Conservation (phyloP, 768 basidiomycete species). For the Pulveroboletus sp. region DNA sequence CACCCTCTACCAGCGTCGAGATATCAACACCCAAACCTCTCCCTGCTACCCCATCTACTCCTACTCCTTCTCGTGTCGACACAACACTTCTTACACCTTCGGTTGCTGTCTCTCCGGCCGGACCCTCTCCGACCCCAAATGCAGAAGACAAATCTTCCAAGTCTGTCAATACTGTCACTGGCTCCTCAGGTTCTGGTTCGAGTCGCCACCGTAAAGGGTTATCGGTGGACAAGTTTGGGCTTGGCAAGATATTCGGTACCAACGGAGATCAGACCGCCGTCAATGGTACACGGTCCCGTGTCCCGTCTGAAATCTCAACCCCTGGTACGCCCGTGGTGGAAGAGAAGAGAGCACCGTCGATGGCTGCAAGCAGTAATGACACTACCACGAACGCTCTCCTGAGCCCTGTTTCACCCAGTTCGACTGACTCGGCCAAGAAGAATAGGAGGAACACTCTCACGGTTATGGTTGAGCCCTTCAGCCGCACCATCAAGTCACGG, state of each 20-base stretch:
- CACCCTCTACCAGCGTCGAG: conserved; percentile 11
- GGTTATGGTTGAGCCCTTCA: conserved; percentile 79
- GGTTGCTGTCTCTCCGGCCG: conserved; percentile 38
- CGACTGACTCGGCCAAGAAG: conserved; percentile 44
- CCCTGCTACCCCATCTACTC: conserved; percentile 26
- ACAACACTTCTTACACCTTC: conserved; percentile 24
- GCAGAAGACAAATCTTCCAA: conserved; percentile 26
- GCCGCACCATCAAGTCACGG: conserved; percentile 38
- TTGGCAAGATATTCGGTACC: conserved; percentile 67
- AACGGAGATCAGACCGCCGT: conserved; percentile 31
- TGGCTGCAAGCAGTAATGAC: conserved; percentile 7
- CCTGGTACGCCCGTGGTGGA: conserved; percentile 18
- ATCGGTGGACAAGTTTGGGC: conserved; percentile 74
- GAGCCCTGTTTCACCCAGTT: conserved; percentile 32
- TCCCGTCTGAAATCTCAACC: conserved; percentile 39
- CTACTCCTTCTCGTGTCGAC: conserved; percentile 16
- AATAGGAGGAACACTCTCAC: conserved; percentile 77
- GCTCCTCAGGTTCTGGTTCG: conserved; percentile 37
- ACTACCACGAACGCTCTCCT: conserved; percentile 31
- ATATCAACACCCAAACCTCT: conserved; percentile 24
- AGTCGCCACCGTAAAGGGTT: conserved; percentile 63
- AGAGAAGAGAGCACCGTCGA: conserved; percentile 13
- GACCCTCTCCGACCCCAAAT: conserved; percentile 35
- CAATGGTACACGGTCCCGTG: conserved; percentile 36
- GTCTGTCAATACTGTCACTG: conserved; percentile 26